These are phyloP conservation scores for Floccularia luteovirens DNA, from an alignment of 768 basidiomycete species.

Conservation along the genomic window DNA sequence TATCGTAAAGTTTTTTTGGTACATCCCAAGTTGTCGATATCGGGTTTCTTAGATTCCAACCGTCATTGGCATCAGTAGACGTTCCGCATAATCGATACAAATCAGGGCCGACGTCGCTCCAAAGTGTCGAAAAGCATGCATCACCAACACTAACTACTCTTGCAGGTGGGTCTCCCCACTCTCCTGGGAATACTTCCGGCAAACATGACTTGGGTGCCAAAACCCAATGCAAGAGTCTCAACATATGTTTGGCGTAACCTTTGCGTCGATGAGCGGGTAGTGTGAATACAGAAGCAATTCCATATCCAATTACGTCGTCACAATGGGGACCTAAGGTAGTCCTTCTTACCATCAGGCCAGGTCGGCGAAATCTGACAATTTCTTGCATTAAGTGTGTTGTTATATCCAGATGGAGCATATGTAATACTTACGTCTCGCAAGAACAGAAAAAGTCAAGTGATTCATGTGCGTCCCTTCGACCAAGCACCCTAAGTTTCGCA, in stretches of 20 bases:
- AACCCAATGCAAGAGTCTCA: conserved; percentile 49
- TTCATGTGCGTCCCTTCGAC: conserved; percentile 38
- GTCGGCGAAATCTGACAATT: conserved; percentile 15
- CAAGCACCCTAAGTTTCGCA: conserved; percentile 49
- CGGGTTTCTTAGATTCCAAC: conserved; percentile 31
- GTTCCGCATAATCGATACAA: conserved; percentile 20
- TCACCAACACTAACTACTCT: conserved; percentile 8
- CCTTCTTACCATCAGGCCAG: not conserved
- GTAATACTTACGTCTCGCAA: conserved; percentile 49
- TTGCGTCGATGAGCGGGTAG: conserved; percentile 37
- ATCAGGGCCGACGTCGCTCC: conserved; percentile 17
- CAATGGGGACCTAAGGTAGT: conserved; percentile 2
- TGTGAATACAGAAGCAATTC: conserved; percentile 52
- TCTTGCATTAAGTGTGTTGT: not conserved
- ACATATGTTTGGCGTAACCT: conserved; percentile 58
- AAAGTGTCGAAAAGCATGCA: conserved; percentile 17
- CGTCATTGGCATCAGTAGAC: conserved; percentile 13
- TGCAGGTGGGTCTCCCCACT: conserved; percentile 17
- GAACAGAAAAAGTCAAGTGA: conserved; percentile 51
- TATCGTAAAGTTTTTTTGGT: too few relatives aligned
- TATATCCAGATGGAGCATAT: not conserved
- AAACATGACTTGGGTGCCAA: conserved; percentile 14
- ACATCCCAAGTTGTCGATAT: conserved; percentile 30
- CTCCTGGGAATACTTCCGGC: conserved; percentile 12
- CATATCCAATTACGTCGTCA: conserved; percentile 37